These are phyloP conservation scores for Geranium incanum DNA, from an alignment of 441 rosid genomes.

Conservation along the genomic window DNA sequence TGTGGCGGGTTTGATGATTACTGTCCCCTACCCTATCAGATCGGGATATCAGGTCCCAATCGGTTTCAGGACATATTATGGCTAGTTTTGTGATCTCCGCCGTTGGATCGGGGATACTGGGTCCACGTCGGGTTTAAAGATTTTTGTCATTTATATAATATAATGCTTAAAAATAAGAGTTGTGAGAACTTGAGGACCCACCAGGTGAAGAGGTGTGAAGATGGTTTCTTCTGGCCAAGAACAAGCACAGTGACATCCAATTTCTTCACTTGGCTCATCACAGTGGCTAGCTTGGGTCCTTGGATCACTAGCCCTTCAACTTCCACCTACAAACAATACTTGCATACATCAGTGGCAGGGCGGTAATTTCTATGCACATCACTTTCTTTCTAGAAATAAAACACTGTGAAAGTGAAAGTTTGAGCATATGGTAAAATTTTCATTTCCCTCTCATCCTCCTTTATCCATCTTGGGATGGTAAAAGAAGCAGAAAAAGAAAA, in stretches of 20 bases:
- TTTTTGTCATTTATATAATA: no score
- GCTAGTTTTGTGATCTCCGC: no score
- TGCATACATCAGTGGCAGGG: neutral
- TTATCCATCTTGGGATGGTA: neutral
- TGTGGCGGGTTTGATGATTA: no score
- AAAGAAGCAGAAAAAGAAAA: neutral
- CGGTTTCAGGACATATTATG: no score
- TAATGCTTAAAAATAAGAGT: no score
- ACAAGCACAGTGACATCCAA: constrained; percentile 78
- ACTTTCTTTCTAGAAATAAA: neutral
- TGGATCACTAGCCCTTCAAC: constrained; percentile 79
- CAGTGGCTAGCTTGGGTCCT: constrained; percentile 73
- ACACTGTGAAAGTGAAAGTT: neutral
- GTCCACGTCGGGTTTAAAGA: neutral
- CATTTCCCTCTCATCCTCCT: no score
- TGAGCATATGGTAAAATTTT: neutral
- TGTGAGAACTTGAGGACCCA: constrained; percentile 21
- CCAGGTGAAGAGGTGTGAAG: constrained; percentile 49
- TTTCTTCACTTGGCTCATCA: constrained; percentile 83
- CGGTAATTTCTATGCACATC: constrained; percentile 1
- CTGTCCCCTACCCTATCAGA: no score
- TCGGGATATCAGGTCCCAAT: no score
- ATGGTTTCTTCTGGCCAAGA: constrained; percentile 65
- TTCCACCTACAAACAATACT: constrained; percentile 47
- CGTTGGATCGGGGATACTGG: no score